These are phyloP conservation scores for Ogataea hybrid DNA, from an alignment of 1,139 yeast genomes.

Conservation along the genomic window DNA sequence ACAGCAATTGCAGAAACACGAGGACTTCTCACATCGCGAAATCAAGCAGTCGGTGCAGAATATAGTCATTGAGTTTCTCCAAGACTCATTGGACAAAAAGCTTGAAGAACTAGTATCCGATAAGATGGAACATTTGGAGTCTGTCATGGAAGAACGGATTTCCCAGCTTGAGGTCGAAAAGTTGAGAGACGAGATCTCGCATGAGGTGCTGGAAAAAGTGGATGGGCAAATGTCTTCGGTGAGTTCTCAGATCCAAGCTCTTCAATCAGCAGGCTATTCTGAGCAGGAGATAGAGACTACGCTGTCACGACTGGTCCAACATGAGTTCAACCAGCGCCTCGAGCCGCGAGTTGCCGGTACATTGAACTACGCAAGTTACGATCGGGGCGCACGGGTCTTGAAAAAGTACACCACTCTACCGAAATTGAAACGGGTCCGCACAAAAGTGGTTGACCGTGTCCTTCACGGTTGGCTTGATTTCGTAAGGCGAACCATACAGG, in stretches of 20 bases:
- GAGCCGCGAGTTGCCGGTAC: conserved; percentile 14
- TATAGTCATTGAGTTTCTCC: neutral
- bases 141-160: neutral
- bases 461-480: conserved; percentile 30
- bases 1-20: neutral
- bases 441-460: conserved; percentile 21
- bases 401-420: conserved; percentile 25
- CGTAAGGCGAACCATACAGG: conserved; percentile 18
- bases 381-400: conserved; percentile 25
- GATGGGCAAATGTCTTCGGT: conserved; percentile 4
- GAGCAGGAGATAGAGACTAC: conserved; percentile 2
- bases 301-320: conserved; percentile 4
- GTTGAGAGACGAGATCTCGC: neutral
- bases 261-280: conserved; percentile 3
- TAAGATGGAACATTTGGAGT: neutral
- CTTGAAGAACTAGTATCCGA: neutral
- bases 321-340: conserved; percentile 16
- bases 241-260: conserved; percentile 3
- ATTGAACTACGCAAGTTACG: conserved; percentile 24
- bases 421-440: conserved; percentile 23
- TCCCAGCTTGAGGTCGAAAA: neutral
- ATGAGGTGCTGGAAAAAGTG: neutral
- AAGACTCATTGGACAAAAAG: neutral
- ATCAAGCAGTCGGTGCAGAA: neutral
- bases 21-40: neutral